Evolutionary conservation across 345 rosid species (phyloP).

Genomic region (Citropsis articulata): DNA sequence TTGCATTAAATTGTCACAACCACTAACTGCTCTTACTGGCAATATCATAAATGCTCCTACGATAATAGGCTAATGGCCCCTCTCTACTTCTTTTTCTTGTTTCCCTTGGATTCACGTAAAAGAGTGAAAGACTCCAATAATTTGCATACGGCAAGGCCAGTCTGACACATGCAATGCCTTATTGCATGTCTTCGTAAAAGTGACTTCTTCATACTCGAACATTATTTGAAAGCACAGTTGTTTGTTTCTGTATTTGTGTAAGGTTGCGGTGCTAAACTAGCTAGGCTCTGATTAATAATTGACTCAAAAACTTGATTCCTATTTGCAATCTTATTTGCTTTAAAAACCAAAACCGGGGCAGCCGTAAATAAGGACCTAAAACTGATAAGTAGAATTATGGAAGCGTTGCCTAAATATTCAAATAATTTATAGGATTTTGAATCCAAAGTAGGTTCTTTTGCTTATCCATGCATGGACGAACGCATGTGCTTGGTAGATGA

Average conservation of each 20-base stretch:
- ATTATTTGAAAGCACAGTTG: neutral
- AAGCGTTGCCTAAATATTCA: neutral
- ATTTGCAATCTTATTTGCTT: neutral
- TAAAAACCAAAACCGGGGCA: neutral
- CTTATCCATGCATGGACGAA: neutral
- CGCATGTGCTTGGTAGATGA: constrained; percentile 34
- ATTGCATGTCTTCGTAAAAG: neutral
- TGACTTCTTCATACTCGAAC: neutral
- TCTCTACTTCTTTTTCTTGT: neutral
- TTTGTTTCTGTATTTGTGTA: neutral
- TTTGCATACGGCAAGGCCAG: neutral
- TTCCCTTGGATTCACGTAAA: neutral
- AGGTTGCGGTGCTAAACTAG: neutral
- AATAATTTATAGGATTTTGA: neutral
- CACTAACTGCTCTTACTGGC: constrained; percentile 31
- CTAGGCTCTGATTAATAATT: neutral
- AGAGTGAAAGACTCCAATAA: neutral
- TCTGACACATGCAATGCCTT: neutral
- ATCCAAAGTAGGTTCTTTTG: neutral
- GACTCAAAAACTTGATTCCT: neutral
- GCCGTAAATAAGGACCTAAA: neutral
- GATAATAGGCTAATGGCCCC: neutral
- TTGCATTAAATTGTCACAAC: constrained; percentile 44
- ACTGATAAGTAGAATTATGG: too few relatives aligned
- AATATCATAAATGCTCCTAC: constrained; percentile 10